These are phyloP conservation scores for Termitomyces sp. DNA, from an alignment of 768 basidiomycete genomes.

Conservation along the genomic window DNA sequence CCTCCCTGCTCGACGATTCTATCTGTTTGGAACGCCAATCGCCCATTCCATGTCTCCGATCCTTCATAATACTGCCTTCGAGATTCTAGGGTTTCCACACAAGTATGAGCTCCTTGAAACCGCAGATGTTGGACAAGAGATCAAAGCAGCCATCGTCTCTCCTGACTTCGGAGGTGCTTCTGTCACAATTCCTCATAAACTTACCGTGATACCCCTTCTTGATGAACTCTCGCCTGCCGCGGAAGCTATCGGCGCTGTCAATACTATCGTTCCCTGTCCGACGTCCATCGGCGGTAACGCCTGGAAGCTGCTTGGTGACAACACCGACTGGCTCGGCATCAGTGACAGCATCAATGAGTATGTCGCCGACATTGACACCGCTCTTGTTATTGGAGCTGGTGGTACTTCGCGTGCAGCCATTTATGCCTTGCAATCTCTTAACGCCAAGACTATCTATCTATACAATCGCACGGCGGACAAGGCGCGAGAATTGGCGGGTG, in stretches of 20 bases:
- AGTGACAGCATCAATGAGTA: conserved; percentile 44
- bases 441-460: conserved; percentile 69
- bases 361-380: conserved; percentile 41
- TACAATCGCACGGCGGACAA: conserved; percentile 81
- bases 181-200: conserved; percentile 94
- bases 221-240: conserved; percentile 80
- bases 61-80: conserved; percentile 87
- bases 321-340: conserved; percentile 96
- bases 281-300: conserved; percentile 32
- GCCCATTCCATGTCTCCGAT: conserved; percentile 87
- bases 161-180: conserved; percentile 91
- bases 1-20: conserved; percentile 69
- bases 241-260: conserved; percentile 86
- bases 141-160: conserved; percentile 55
- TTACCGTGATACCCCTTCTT: conserved; percentile 81
- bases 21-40: conserved; percentile 88
- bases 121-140: conserved; percentile 51
- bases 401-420: conserved; percentile 94
- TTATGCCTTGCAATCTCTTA: conserved; percentile 74
- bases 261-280: conserved; percentile 71
- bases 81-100: conserved; percentile 79
- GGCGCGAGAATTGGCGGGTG: conserved; percentile 60
- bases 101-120: conserved; percentile 79
- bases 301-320: conserved; percentile 76
- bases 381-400: conserved; percentile 90